phyloP scores from a whole-genome alignment of 164 flowering plant species.

The Stephania yunnanensis region DNA sequence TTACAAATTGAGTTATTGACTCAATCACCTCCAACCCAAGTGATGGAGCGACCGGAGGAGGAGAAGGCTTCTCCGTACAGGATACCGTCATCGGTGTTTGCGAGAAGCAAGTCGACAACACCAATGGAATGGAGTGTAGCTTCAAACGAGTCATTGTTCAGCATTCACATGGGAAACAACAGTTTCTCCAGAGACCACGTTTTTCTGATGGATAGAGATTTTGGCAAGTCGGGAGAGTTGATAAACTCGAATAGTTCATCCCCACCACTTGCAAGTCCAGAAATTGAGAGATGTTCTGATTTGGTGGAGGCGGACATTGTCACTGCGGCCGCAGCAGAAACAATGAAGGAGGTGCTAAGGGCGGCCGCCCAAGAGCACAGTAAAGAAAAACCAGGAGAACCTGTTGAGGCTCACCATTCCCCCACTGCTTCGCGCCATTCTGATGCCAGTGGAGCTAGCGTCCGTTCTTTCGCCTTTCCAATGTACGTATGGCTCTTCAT shows the following conservation, averaged over 20 bases:
- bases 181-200: constrained; percentile 60
- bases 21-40: constrained; percentile 51
- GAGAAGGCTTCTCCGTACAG: constrained; percentile 37
- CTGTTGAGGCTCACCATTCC: constrained; percentile 8
- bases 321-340: constrained; percentile 17
- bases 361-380: constrained; percentile 11
- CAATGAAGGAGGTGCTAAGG: constrained; percentile 19
- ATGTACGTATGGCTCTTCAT: constrained; percentile 48
- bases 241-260: constrained; percentile 16
- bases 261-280: constrained; percentile 6
- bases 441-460: constrained; percentile 36
- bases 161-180: constrained; percentile 56
- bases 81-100: constrained; percentile 69
- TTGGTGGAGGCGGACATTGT: constrained; percentile 4
- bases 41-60: constrained; percentile 46
- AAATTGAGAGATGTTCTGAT: constrained; percentile 8
- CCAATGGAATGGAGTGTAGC: constrained; percentile 77
- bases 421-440: constrained; percentile 31
- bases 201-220: constrained; percentile 10
- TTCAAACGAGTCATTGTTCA: constrained; percentile 87
- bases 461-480: constrained; percentile 49
- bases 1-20: constrained; percentile 16
- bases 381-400: neutral
- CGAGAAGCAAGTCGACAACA: constrained; percentile 27
- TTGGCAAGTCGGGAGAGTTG: constrained; percentile 28